These are phyloP conservation scores for Hyphopichia pseudoburtonii DNA, from an alignment of 1,139 yeast species.

Conservation along the genomic window DNA sequence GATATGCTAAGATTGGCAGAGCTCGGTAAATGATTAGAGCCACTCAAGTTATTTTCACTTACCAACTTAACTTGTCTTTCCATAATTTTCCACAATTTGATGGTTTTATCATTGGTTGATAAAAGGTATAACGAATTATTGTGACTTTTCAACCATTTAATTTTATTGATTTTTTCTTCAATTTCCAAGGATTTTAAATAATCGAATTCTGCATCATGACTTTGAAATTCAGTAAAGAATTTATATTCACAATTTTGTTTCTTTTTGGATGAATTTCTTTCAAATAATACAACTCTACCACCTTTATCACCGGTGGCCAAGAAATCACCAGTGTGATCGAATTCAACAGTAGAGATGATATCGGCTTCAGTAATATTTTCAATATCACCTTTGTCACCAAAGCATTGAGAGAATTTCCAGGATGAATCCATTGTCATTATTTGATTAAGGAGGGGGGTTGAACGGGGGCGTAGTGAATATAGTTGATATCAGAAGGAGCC, in stretches of 20 bases:
- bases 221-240: constrained; percentile 95
- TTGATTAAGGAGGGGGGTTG: no score
- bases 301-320: constrained; percentile 99
- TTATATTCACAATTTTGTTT: constrained; percentile 80
- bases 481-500: no score
- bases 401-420: constrained; percentile 85
- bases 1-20: constrained; percentile 17
- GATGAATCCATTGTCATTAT: constrained; percentile 25
- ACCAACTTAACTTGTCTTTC: constrained; percentile 92
- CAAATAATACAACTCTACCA: constrained; percentile 95
- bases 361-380: constrained; percentile 97
- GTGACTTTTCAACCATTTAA: constrained; percentile 90
- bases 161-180: constrained; percentile 96
- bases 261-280: constrained; percentile 76
- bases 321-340: constrained; percentile 91
- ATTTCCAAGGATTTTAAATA: constrained; percentile 93
- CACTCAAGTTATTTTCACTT: constrained; percentile 80
- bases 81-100: constrained; percentile 93
- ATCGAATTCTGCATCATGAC: constrained; percentile 98
- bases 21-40: constrained; percentile 26
- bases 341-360: constrained; percentile 95
- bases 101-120: constrained; percentile 95
- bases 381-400: constrained; percentile 97
- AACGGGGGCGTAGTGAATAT: no score
- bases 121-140: constrained; percentile 86